These are phyloP conservation scores for Russula lepida DNA, from an alignment of 768 basidiomycete species.

Conservation along the genomic window DNA sequence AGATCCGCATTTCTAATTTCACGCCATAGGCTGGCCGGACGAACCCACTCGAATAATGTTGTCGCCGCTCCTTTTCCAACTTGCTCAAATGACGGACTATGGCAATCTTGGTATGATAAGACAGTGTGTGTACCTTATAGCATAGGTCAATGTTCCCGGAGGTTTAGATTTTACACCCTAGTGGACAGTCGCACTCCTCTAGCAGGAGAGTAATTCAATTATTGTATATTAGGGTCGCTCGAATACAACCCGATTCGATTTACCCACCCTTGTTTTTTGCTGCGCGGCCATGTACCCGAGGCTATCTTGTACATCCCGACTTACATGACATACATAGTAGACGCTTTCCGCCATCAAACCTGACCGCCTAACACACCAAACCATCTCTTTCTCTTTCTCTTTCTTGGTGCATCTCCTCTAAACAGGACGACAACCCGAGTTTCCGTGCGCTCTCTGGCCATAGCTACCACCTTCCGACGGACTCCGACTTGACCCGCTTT, in stretches of 20 bases:
- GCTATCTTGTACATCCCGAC: not conserved
- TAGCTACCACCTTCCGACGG: too few relatives aligned
- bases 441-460: too few relatives aligned
- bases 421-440: too few relatives aligned
- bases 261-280: not conserved
- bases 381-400: too few relatives aligned
- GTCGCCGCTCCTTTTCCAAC: not conserved
- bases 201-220: not conserved
- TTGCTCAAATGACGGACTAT: not conserved
- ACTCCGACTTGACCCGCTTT: too few relatives aligned
- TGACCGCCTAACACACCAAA: too few relatives aligned
- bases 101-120: not conserved
- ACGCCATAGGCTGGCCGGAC: constrained; percentile 57
- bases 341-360: not conserved
- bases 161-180: not conserved
- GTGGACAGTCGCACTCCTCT: not conserved
- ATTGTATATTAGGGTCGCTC: not conserved
- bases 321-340: not conserved
- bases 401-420: too few relatives aligned
- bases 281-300: not conserved
- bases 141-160: not conserved
- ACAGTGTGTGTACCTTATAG: constrained; percentile 4
- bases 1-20: not conserved
- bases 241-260: not conserved
- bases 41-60: constrained; percentile 43